phyloP scores from a whole-genome alignment of 306 rosid genomes.

The Medicago lupulina region DNA sequence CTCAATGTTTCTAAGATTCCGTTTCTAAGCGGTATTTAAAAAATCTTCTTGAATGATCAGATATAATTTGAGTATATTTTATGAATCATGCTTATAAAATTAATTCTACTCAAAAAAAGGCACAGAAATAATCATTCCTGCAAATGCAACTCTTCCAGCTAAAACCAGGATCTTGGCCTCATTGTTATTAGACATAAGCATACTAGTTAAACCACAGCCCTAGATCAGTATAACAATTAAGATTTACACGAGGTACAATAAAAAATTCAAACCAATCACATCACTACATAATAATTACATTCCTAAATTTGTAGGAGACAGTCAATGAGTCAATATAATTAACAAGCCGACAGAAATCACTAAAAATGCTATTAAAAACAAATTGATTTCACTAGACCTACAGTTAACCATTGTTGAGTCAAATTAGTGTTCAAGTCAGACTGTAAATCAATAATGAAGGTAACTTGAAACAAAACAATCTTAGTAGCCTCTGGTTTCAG shows the following conservation, averaged over 20 bases:
- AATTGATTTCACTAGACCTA: constrained; percentile 41
- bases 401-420: constrained; percentile 29
- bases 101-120: background rate
- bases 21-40: background rate
- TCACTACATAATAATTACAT: constrained; percentile 50
- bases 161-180: background rate
- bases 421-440: constrained; percentile 30
- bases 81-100: background rate
- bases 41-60: background rate
- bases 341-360: constrained; percentile 38
- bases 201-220: background rate
- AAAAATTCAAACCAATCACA: constrained; percentile 35
- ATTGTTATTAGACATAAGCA: background rate
- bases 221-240: constrained; percentile 19
- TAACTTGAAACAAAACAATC: constrained; percentile 16
- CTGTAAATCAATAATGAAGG: constrained; percentile 32
- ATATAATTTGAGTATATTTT: too few relatives aligned
- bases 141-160: background rate
- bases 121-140: background rate
- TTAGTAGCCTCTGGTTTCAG: constrained; percentile 50
- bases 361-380: constrained; percentile 28
- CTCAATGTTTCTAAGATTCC: background rate
- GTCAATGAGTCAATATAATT: constrained; percentile 4
- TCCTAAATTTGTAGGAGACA: constrained; percentile 34
- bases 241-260: constrained; percentile 37